These are phyloP conservation scores for Hirschfeldia incana DNA, from an alignment of 345 rosid species.

Conservation along the genomic window DNA sequence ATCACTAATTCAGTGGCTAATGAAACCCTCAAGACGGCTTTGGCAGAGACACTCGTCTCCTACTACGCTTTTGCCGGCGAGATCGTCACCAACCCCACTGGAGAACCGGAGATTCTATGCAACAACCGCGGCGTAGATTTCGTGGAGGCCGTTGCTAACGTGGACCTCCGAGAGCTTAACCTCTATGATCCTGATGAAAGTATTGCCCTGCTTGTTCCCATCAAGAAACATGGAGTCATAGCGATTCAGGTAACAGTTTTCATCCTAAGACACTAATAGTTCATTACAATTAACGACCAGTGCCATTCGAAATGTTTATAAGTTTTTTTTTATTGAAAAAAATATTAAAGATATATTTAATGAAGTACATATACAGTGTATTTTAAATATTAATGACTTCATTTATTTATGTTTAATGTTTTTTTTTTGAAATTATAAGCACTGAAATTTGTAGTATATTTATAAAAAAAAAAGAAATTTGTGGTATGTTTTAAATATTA, in stretches of 20 bases:
- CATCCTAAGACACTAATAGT: neutral
- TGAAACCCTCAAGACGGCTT: conserved; percentile 50
- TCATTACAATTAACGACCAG: neutral
- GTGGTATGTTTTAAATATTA: no score
- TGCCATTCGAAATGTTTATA: no score
- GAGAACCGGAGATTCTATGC: conserved; percentile 83
- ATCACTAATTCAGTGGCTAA: conserved; percentile 26
- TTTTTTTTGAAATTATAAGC: no score
- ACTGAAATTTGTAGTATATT: neutral
- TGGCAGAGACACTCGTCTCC: conserved; percentile 64
- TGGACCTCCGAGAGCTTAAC: conserved; percentile 55
- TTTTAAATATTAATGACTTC: neutral
- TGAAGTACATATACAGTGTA: no score
- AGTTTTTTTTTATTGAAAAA: no score
- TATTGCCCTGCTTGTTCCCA: conserved; percentile 65
- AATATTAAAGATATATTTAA: no score
- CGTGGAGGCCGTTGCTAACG: conserved; percentile 57
- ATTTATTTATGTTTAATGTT: neutral
- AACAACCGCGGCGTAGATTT: conserved; percentile 86
- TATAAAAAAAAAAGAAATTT: no score
- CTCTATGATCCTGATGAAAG: conserved; percentile 65
- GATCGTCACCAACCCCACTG: conserved; percentile 52
- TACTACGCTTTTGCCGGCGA: conserved; percentile 79
- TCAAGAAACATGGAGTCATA: conserved; percentile 56
- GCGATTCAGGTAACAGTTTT: conserved; percentile 61